Conservation (phyloP, 78 protist genomes). For the Dictyostelium brefeldianum region DNA sequence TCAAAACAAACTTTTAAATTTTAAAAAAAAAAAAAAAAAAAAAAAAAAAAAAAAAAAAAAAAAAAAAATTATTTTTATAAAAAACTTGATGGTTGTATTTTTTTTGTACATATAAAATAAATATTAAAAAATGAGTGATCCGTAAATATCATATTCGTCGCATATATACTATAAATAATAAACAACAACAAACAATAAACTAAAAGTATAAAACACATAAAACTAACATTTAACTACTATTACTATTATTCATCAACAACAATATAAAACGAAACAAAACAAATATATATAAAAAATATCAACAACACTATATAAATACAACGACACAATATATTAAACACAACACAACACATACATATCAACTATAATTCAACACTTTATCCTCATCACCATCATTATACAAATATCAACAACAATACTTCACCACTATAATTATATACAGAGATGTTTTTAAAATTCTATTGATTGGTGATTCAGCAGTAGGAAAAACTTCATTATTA, state of each 20-base stretch:
- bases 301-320: not conserved
- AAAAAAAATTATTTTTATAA: not conserved
- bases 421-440: not conserved
- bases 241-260: not conserved
- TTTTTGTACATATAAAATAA: not conserved
- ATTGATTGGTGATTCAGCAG: conserved; percentile 85
- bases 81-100: not conserved
- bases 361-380: not conserved
- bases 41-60: not conserved
- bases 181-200: no score
- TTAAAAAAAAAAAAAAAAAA: not conserved
- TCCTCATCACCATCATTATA: not conserved
- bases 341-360: not conserved
- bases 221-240: not conserved
- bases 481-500: conserved; percentile 92
- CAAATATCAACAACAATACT: not conserved
- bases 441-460: conserved; percentile 76
- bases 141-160: not conserved
- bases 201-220: not conserved
- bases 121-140: conserved; percentile 5
- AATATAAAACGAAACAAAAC: no score
- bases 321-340: not conserved
- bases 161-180: not conserved
- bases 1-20: no score
- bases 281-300: not conserved